Evolutionary conservation across 257 asterid genomes (phyloP).

Genomic region (Capsicum chinense): DNA sequence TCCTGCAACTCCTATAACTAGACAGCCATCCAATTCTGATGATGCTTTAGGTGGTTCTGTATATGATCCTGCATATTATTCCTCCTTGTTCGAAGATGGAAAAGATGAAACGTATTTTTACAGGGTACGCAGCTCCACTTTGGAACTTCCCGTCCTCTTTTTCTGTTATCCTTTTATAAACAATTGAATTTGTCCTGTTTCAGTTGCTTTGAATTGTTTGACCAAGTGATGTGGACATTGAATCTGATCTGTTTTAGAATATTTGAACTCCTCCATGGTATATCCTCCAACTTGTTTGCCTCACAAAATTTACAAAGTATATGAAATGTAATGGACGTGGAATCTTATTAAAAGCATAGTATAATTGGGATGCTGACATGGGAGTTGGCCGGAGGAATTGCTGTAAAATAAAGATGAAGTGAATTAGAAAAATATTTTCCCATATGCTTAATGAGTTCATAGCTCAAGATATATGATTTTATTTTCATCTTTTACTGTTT

Average conservation of each 20-base stretch:
- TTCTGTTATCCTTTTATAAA: constrained; percentile 10
- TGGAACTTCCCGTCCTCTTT: background rate
- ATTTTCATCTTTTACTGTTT: background rate
- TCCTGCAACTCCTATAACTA: constrained; percentile 70
- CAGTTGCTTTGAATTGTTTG: constrained; percentile 6
- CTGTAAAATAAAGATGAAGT: constrained; percentile 5
- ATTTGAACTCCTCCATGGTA: constrained; percentile 20
- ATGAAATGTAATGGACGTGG: constrained; percentile 3
- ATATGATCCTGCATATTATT: constrained; percentile 77
- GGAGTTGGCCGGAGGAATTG: background rate
- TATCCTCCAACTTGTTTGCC: background rate
- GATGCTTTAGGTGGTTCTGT: constrained; percentile 76
- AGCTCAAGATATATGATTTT: background rate
- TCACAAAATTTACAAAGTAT: background rate
- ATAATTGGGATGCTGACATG: background rate
- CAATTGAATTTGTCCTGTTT: background rate
- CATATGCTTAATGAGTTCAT: constrained; percentile 8
- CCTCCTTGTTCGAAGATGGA: constrained; percentile 81
- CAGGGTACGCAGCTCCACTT: constrained; percentile 53
- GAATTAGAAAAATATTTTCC: constrained; percentile 20
- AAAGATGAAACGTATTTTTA: constrained; percentile 49
- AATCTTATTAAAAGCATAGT: background rate
- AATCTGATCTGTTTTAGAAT: background rate
- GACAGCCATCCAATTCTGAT: constrained; percentile 67
- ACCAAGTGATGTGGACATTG: constrained; percentile 19